Evolutionary conservation across 1,139 yeast genomes (phyloP).

Genomic region (Saccharomyces hybrid): DNA sequence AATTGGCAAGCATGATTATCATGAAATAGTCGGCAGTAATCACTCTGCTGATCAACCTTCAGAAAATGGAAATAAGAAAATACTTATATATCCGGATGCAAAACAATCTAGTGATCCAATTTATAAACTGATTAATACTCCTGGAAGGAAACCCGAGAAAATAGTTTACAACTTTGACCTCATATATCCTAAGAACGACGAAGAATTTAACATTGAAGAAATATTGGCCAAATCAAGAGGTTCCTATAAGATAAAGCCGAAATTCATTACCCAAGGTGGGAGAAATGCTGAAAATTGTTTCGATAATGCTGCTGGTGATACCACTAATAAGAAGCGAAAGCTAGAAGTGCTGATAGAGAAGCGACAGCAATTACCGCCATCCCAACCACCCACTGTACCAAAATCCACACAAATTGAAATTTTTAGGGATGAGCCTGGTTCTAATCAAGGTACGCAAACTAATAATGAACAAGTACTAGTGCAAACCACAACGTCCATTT

Average conservation of each 20-base stretch:
- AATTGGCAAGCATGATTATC: neutral
- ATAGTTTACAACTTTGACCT: constrained; percentile 55
- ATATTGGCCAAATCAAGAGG: constrained; percentile 44
- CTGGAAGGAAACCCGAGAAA: constrained; percentile 58
- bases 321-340: neutral
- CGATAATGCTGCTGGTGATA: constrained; percentile 4
- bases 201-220: constrained; percentile 53
- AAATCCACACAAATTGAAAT: neutral
- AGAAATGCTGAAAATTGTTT: neutral
- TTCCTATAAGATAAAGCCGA: constrained; percentile 9
- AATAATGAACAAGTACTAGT: neutral
- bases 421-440: neutral
- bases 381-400: constrained; percentile 2
- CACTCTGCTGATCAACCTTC: neutral
- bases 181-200: constrained; percentile 42
- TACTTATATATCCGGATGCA: constrained; percentile 6
- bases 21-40: neutral
- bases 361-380: constrained; percentile 2
- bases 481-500: constrained; percentile 20
- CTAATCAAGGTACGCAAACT: neutral
- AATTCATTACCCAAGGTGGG: neutral
- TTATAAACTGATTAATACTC: constrained; percentile 41
- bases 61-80: neutral
- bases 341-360: neutral
- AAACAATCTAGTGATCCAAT: constrained; percentile 23